A percentile compares a stretch with the other conserved stretches of the same genome.
Evolutionary conservation across 2,329 filamentous ascomycete genomes (phyloP).

Genomic region (Cryphonectria nitschkei): DNA sequence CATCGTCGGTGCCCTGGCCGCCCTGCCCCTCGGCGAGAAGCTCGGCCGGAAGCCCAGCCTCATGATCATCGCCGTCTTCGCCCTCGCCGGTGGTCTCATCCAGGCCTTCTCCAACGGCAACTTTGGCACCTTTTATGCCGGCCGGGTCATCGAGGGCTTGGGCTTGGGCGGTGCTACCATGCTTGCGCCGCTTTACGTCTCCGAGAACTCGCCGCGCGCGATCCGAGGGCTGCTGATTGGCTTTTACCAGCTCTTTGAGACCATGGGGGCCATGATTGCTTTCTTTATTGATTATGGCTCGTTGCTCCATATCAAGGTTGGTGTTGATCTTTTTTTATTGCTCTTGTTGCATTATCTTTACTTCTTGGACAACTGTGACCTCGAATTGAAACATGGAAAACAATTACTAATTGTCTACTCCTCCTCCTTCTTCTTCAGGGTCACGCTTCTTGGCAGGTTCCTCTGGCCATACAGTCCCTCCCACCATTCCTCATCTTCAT

Average conservation of each 20-base stretch:
- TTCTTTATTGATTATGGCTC: slow-evolving; percentile 58
- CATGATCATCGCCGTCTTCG: slow-evolving; percentile 56
- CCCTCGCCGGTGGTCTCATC: slow-evolving; percentile 62
- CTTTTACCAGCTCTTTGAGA: slow-evolving; percentile 52
- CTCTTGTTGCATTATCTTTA: neutral
- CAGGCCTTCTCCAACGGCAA: slow-evolving; percentile 62
- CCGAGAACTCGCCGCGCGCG: slow-evolving; percentile 48
- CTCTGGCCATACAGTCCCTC: slow-evolving; percentile 64
- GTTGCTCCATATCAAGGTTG: slow-evolving; percentile 41
- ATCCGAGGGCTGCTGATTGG: slow-evolving; percentile 49
- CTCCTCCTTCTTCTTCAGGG: slow-evolving; percentile 8
- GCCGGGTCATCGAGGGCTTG: slow-evolving; percentile 57
- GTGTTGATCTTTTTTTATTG: neutral
- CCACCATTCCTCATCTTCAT: slow-evolving; percentile 57
- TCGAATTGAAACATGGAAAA: no score
- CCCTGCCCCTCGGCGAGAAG: slow-evolving; percentile 54
- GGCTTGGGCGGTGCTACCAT: slow-evolving; percentile 48
- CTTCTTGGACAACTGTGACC: no score
- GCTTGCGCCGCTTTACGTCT: slow-evolving; percentile 50
- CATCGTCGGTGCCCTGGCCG: slow-evolving; percentile 46
- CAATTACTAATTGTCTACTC: neutral
- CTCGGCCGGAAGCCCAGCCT: slow-evolving; percentile 59
- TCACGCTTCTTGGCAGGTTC: slow-evolving; percentile 41
- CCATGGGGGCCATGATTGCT: slow-evolving; percentile 47
- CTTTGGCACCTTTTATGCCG: slow-evolving; percentile 64